phyloP scores from a whole-genome alignment of 1,284 basidiomycete species.

The Vanrija pseudolonga region DNA sequence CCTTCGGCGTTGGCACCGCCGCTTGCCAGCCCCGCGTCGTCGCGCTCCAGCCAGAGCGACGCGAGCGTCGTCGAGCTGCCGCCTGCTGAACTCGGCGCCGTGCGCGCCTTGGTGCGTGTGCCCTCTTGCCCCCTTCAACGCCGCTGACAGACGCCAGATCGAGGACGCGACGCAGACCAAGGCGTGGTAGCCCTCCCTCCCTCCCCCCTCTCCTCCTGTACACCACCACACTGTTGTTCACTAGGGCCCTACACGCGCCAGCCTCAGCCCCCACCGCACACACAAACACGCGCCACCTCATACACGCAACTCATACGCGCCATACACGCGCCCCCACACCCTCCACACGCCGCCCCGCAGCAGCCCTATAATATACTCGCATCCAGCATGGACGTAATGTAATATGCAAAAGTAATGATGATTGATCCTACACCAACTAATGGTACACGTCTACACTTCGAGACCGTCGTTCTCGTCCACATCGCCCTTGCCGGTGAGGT shows the following conservation, averaged over 20 bases:
- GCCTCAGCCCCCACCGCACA: too few relatives aligned
- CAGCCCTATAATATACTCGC: not conserved
- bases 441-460: conserved; percentile 15
- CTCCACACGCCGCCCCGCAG: too few relatives aligned
- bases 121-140: too few relatives aligned
- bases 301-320: too few relatives aligned
- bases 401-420: conserved; percentile 1
- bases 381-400: not conserved
- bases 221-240: too few relatives aligned
- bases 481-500: conserved; percentile 24
- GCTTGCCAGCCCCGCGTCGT: not conserved
- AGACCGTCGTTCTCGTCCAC: conserved; percentile 33
- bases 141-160: too few relatives aligned
- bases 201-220: conserved; percentile 7
- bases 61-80: conserved; percentile 1
- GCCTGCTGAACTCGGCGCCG: not conserved
- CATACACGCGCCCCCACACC: too few relatives aligned
- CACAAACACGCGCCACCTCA: too few relatives aligned
- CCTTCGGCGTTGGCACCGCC: not conserved
- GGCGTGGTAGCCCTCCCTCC: too few relatives aligned
- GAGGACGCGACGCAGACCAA: too few relatives aligned
- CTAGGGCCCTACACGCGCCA: too few relatives aligned
- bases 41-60: not conserved
- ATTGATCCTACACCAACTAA: not conserved
- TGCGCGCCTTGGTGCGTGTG: conserved; percentile 1